Base-by-base conservation (phyloP, 163 green algal species). In the Chlamydomonas reinhardtii region DNA sequence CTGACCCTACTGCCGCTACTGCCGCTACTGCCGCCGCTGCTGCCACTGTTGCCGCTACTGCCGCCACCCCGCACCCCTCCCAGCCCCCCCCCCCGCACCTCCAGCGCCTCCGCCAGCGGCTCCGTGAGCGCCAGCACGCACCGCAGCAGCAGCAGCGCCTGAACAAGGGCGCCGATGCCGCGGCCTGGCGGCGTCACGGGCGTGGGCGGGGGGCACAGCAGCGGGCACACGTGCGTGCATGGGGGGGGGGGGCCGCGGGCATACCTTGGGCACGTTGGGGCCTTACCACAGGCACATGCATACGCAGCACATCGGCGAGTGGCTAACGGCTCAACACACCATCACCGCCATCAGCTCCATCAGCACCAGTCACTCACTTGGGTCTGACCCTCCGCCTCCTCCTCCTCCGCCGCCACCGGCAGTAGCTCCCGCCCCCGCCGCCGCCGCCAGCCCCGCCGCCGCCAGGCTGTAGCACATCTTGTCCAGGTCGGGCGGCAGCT, bases 111-210 rank as follows among this genome's bases (percentile, higher is more conserved):
- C 0, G 77, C 88, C 52, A 97, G 85, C 15, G 56, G 78, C 25
- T 91, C 91, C 81, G 96, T 66, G 70, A 92, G 76, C 20, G 80
- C 71, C 54, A 98, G 90, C 54, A 91, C 66, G 34, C 95, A 88
- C 0, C 92, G 86, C 72, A 98, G 91, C 77, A 96, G 88, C 39
- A 98, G 95, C 68, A 96, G 84, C 29, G 91, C 86, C n/a, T 91
- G 88, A 12, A 97, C 90, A 11, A 94, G 81, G 24, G 54, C 32
- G 11, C 85, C 89, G 27, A 96, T 93, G 75, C 87, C 84, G 31
- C 88, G 90, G 32, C 59, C 85, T 87, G 85, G 6, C 5, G 72
- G 2, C 29, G 35, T 2, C 8, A n/a, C 6, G 34, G 35, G 70
- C 14, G 20, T 15, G 70, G n/a, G n/a, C n/a, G n/a, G n/a, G n/a